Percentiles rank a stretch among this genome's conserved stretches.
Evolutionary conservation across 192 early-diverging fungal genomes (phyloP).

Genomic region (Dissophora ornata): DNA sequence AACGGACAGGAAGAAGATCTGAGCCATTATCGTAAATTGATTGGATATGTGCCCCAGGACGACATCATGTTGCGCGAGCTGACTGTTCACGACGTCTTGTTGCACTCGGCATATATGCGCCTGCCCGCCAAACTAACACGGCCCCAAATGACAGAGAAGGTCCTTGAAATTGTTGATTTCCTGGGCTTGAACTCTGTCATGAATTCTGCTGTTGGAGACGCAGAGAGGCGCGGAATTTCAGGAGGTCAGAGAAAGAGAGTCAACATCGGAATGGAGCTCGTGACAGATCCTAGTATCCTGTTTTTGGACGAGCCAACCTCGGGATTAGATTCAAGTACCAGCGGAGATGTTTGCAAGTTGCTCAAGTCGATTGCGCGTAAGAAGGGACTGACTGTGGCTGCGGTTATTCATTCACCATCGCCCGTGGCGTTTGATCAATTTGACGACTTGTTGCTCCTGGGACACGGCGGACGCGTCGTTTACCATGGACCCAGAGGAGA

Average conservation of each 20-base stretch:
- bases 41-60: conserved; percentile 82
- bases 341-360: conserved; percentile 71
- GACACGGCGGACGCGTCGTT: conserved; percentile 74
- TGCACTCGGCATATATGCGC: conserved; percentile 77
- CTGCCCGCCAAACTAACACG: conserved; percentile 56
- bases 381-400: conserved; percentile 71
- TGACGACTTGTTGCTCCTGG: conserved; percentile 77
- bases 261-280: conserved; percentile 82
- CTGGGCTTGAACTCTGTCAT: conserved; percentile 67
- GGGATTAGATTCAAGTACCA: conserved; percentile 74
- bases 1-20: conserved; percentile 70
- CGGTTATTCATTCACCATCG: conserved; percentile 80
- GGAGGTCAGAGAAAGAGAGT: conserved; percentile 82
- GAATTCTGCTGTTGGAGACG: conserved; percentile 67
- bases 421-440: conserved; percentile 74
- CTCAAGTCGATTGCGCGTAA: conserved; percentile 68
- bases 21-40: conserved; percentile 70
- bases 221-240: conserved; percentile 72
- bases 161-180: conserved; percentile 66
- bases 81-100: conserved; percentile 72
- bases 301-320: conserved; percentile 80
- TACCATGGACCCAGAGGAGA: conserved; percentile 70
- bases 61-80: conserved; percentile 72
- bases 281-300: conserved; percentile 67
- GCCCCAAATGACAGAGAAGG: conserved; percentile 63